phyloP scores from a whole-genome alignment of 2,329 filamentous ascomycete species.

The Paracamarosporium sp. region DNA sequence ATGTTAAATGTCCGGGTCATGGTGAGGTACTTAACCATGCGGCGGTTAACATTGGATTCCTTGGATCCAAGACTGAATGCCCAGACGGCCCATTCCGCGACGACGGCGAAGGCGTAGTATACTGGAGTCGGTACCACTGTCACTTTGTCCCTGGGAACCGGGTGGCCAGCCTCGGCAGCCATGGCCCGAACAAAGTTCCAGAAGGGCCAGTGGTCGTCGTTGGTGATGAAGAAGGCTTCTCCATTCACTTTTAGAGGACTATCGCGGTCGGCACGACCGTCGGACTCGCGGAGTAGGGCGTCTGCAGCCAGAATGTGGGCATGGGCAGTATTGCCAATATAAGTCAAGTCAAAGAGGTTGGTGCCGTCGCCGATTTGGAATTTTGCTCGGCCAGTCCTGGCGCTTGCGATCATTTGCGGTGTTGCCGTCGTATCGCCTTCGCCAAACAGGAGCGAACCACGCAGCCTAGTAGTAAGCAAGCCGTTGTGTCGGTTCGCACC shows the following conservation, averaged over 20 bases:
- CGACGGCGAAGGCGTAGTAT: not conserved
- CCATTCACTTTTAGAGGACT: conserved; percentile 9
- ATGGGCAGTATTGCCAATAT: conserved; percentile 10
- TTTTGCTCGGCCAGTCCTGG: not conserved
- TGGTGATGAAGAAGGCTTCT: conserved; percentile 16
- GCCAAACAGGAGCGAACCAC: conserved; percentile 6
- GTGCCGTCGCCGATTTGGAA: conserved; percentile 11
- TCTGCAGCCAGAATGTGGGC: conserved; percentile 12
- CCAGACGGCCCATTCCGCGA: conserved; percentile 12
- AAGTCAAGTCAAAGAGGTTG: conserved; percentile 18
- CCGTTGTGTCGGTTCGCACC: conserved; percentile 14
- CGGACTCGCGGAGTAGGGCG: not conserved
- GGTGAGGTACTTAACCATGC: conserved; percentile 10
- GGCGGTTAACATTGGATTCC: conserved; percentile 3
- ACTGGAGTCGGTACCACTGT: conserved; percentile 8
- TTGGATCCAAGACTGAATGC: conserved; percentile 8
- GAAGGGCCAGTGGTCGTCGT: conserved; percentile 16
- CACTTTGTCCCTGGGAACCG: conserved; percentile 10
- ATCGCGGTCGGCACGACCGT: not conserved
- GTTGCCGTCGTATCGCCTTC: conserved; percentile 8
- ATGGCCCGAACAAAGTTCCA: conserved; percentile 14
- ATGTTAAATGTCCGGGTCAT: conserved; percentile 14
- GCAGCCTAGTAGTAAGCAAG: conserved; percentile 8
- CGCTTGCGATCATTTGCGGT: conserved; percentile 4
- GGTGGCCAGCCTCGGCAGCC: conserved; percentile 3